These are phyloP conservation scores for Tuber magnatum DNA, from an alignment of 495 filamentous ascomycete genomes.

Conservation along the genomic window DNA sequence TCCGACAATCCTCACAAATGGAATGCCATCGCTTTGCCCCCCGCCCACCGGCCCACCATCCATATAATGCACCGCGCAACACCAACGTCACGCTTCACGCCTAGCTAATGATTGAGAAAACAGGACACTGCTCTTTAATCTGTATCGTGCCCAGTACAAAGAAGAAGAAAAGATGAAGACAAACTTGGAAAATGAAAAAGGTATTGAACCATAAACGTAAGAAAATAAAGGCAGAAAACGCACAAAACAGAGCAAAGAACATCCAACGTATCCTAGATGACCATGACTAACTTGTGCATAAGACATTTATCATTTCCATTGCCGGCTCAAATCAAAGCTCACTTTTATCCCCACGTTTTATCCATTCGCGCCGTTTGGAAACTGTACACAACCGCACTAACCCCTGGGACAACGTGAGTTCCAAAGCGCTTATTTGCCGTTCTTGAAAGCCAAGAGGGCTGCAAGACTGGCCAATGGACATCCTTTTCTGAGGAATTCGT, in stretches of 20 bases:
- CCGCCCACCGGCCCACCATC: neutral
- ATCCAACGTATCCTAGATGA: conserved; percentile 11
- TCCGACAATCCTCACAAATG: neutral
- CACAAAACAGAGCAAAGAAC: conserved; percentile 15
- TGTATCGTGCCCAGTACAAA: neutral
- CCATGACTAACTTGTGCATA: conserved; percentile 22
- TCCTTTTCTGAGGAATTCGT: conserved; percentile 70
- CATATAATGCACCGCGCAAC: neutral
- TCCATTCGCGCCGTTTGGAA: conserved; percentile 5
- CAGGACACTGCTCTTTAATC: neutral
- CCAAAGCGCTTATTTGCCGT: conserved; percentile 27
- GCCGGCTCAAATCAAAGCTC: conserved; percentile 19
- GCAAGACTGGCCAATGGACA: conserved; percentile 74
- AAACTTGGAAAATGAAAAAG: conserved; percentile 1
- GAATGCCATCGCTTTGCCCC: neutral
- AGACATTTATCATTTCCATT: conserved; percentile 13
- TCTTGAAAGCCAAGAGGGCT: conserved; percentile 74
- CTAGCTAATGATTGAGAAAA: neutral
- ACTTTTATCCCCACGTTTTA: conserved; percentile 14
- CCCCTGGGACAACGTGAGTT: conserved; percentile 34
- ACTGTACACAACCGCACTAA: conserved; percentile 19
- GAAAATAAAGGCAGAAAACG: conserved; percentile 14
- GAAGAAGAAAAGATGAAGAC: conserved; percentile 11
- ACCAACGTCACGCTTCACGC: neutral
- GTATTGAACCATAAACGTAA: conserved; percentile 13